Base-by-base conservation (phyloP, 2,329 filamentous ascomycete species). In the Pleoardoris graminearum region DNA sequence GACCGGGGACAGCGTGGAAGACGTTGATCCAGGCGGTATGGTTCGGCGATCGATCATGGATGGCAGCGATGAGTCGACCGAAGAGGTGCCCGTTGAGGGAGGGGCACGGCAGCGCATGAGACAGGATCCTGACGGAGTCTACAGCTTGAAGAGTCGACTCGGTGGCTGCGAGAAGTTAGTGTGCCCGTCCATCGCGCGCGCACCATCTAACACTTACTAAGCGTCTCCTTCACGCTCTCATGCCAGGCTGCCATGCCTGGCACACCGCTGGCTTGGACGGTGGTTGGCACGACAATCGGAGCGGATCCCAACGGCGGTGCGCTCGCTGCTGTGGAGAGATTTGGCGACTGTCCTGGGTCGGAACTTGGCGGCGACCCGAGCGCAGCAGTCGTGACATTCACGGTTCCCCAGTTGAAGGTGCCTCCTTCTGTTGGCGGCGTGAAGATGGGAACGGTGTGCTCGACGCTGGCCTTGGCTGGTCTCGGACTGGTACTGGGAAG, bases 1-100 rank as follows among this genome's bases (percentile, higher is more conserved):
- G 80, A 35, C 82, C 81, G 8, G 83, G 83, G 1, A 86, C 81
- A 1, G 84, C 84, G 62, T 87, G 84, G 48, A 83, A 85, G 44
- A 87, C 80, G 53, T 85, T 85, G 69, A 86, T 85, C 75, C 84
- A 86, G 2, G 79, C 79, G 0, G 79, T 82, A 12, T 79, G 76
- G 43, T 75, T 77, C 21, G 79, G 76, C 11, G 81, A 78, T 19
- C 76, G 76, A 32, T 78, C 73, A 63, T 85, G 82, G 1, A 87
- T 78, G 3, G 77, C 76, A 51, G 79, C 75, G 49, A 86, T 80
- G 25, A 86, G 74, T 16, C 76, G 74, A 22, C 76, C 76, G 59
- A 85, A 86, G 22, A 83, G 75, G 54, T 81, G 76, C 21, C 79
- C 75, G 17, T 67, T 72, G 43, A 72, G 57, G 12, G 77, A 79